These are phyloP conservation scores for Niveomyces coronatus DNA, from an alignment of 2,329 filamentous ascomycete species.

Conservation along the genomic window DNA sequence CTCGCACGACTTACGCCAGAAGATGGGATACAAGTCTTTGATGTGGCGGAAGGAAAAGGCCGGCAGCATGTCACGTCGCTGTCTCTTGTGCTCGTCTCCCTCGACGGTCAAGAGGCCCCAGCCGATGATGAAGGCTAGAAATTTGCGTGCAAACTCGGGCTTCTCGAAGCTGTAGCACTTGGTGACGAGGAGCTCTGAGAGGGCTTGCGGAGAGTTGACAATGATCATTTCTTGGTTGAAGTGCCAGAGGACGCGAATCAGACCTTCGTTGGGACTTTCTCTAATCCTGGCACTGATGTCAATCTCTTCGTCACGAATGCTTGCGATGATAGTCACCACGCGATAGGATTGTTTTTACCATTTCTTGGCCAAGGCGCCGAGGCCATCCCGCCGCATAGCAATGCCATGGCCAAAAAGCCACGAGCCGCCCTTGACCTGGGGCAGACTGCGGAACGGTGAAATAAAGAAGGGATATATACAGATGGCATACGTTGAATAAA, in stretches of 20 bases:
- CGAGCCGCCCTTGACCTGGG: slow-evolving; percentile 23
- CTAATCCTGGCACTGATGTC: slow-evolving; percentile 43
- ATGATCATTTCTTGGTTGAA: slow-evolving; percentile 50
- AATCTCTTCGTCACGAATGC: background rate
- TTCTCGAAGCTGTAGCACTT: slow-evolving; percentile 59
- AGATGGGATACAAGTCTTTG: slow-evolving; percentile 23
- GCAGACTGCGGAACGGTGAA: slow-evolving; percentile 29
- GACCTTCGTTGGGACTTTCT: slow-evolving; percentile 49
- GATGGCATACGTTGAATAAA: slow-evolving; percentile 21
- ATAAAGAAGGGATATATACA: slow-evolving; percentile 27
- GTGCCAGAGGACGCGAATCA: slow-evolving; percentile 52
- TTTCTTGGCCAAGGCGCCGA: slow-evolving; percentile 39
- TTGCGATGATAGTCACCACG: background rate
- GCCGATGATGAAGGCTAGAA: slow-evolving; percentile 74
- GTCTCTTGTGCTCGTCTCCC: slow-evolving; percentile 22
- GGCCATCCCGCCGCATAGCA: slow-evolving; percentile 1
- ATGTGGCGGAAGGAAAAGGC: slow-evolving; percentile 24
- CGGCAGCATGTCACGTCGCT: slow-evolving; percentile 22
- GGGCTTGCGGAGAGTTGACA: slow-evolving; percentile 46
- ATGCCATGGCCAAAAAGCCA: slow-evolving; percentile 7
- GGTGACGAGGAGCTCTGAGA: slow-evolving; percentile 54
- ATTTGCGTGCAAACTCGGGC: slow-evolving; percentile 45
- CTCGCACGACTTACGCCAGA: slow-evolving; percentile 22
- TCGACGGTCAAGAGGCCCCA: slow-evolving; percentile 31
- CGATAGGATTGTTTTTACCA: slow-evolving; percentile 45